Base-by-base conservation (phyloP, 2,329 filamentous ascomycete species). In the Lasiodiplodia citricola region DNA sequence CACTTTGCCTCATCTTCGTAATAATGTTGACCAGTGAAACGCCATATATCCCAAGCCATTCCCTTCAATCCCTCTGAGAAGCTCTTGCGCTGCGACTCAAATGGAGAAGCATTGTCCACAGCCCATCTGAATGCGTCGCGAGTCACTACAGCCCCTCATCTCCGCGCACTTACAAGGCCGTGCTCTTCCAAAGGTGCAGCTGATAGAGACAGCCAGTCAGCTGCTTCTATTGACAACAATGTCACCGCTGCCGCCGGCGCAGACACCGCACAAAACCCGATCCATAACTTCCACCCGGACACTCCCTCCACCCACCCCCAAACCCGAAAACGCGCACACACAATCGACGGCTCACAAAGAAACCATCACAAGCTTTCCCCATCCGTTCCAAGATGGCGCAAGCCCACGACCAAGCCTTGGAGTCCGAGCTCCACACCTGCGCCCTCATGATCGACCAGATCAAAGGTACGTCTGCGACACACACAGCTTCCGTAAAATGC, bases 371-470 rank as follows among this genome's bases (percentile, higher is more conserved):
- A 8, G n/a, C 44, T 11, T n/a, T 47, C n/a, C 44, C 7, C n/a
- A 8, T 21, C 44, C 21, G 2, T 21, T n/a, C 11, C 44, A 14
- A 13, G 14, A 60, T 60, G 57, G n/a, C 57, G 3, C 13, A n/a
- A 38, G 28, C 25, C 57, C 21, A 28, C 23, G 38, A 25, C 23
- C 21, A 21, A 14, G 21, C 57, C 38, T 60, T 35, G 6, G 14
- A n/a, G 16, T 35, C 57, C 23, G 57, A 60, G 1, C 57, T 60
- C 37, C 23, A 47, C 14, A 10, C 28, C 38, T 47, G 37, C 57
- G 38, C 57, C 6, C 23, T 60, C 56, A 60, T 60, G 57, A 28
- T 21, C 57, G 57, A 60, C 2, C 57, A 60, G 18, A 60, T 60
- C 23, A 28, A 31, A n/a, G 57, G 57, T 60, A 38, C 31, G 31